These are phyloP conservation scores for Hirsutella thompsonii DNA, from an alignment of 2,329 filamentous ascomycete species.

Conservation along the genomic window DNA sequence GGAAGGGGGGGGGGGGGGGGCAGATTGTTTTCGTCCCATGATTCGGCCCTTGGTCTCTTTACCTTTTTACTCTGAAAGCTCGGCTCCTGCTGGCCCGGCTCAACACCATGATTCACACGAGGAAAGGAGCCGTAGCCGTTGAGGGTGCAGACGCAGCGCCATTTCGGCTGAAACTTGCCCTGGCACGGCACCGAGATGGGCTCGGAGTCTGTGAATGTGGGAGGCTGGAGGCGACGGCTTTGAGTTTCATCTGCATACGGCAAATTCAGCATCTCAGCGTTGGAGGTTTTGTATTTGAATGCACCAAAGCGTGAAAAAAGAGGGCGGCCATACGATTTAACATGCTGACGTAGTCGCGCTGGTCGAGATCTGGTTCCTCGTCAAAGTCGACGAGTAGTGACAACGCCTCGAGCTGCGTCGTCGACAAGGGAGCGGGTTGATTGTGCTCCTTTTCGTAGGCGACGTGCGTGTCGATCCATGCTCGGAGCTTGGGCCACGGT, in stretches of 20 bases:
- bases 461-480: conserved; percentile 28
- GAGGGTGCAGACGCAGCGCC: conserved; percentile 14
- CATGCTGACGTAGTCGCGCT: conserved; percentile 14
- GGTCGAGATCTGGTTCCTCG: conserved; percentile 14
- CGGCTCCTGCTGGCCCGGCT: conserved; percentile 13
- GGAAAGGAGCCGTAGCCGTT: conserved; percentile 11
- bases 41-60: no score
- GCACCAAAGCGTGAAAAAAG: neutral
- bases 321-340: conserved; percentile 15
- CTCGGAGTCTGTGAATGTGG: conserved; percentile 7
- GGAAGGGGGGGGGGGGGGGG: no score
- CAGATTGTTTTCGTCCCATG: no score
- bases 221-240: conserved; percentile 1
- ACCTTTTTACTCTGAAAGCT: conserved; percentile 35
- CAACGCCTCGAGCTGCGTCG: conserved; percentile 25
- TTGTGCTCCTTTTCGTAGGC: conserved; percentile 16
- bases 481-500: conserved; percentile 21
- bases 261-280: no score
- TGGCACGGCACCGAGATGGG: conserved; percentile 10
- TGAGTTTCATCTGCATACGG: conserved; percentile 8
- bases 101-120: conserved; percentile 20
- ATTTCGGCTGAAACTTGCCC: conserved; percentile 11
- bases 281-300: no score
- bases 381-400: conserved; percentile 21
- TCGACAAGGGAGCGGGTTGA: conserved; percentile 22